Percentiles rank a stretch among this genome's conserved stretches.
These are phyloP conservation scores for Talaromyces pinophilus DNA, from an alignment of 2,329 filamentous ascomycete species.

Conservation along the genomic window DNA sequence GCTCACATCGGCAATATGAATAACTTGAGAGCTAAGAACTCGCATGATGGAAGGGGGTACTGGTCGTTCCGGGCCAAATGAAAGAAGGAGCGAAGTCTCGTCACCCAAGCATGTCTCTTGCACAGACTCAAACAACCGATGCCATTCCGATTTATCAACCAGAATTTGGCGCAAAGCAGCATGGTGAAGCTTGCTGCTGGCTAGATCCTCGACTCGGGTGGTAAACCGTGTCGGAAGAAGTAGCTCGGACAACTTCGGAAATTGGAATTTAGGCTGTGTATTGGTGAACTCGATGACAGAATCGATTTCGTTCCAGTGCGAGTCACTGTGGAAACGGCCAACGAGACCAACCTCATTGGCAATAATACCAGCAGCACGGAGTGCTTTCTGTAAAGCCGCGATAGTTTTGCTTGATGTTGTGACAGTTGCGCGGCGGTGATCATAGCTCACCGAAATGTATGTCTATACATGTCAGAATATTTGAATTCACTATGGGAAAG, in stretches of 20 bases:
- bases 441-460: slow-evolving; percentile 42
- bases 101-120: not conserved
- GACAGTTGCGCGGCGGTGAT: slow-evolving; percentile 41
- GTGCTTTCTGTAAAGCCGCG: slow-evolving; percentile 26
- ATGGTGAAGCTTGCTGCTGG: not conserved
- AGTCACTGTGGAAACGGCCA: slow-evolving; percentile 37
- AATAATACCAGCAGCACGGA: slow-evolving; percentile 32
- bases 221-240: not conserved
- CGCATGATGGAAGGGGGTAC: slow-evolving; percentile 33
- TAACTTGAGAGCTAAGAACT: not conserved
- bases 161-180: not conserved
- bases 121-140: not conserved
- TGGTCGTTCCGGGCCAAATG: slow-evolving; percentile 42
- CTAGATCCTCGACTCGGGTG: not conserved
- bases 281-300: not conserved
- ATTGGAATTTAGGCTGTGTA: not conserved
- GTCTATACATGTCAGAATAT: slow-evolving; percentile 28
- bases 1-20: not conserved
- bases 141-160: not conserved
- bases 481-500: not conserved
- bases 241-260: not conserved
- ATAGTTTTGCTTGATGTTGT: slow-evolving; percentile 29
- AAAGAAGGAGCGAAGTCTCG: slow-evolving; percentile 28
- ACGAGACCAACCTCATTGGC: slow-evolving; percentile 33
- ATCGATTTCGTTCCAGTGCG: not conserved